Percentiles rank a stretch among this genome's conserved stretches.
phyloP scores from a whole-genome alignment of 345 rosid genomes.

The Rhodomyrtus tomentosa region DNA sequence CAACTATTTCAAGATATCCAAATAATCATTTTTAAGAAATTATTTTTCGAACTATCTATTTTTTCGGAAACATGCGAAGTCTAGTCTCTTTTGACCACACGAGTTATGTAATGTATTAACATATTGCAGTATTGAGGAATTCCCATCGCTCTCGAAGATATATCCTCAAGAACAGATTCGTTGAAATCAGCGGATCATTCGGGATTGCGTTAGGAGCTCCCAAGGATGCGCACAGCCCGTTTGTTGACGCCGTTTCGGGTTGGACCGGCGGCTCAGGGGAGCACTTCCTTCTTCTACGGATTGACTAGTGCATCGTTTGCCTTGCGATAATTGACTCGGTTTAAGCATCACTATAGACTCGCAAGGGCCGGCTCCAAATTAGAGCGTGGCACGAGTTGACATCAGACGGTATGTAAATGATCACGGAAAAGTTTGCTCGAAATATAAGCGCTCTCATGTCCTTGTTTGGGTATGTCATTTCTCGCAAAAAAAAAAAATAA shows the following conservation, averaged over 20 bases:
- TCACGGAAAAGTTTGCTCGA: background rate
- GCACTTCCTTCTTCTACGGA: background rate
- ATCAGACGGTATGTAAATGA: background rate
- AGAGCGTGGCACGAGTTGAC: background rate
- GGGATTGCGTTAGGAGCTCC: background rate
- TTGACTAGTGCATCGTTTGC: background rate
- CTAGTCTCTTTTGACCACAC: background rate
- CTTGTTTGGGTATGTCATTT: too few species aligned
- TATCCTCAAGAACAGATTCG: background rate
- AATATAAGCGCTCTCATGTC: background rate
- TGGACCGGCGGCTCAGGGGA: background rate
- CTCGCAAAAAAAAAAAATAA: too few species aligned
- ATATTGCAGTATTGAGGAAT: background rate
- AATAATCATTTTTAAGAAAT: background rate
- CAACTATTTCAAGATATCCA: accelerated
- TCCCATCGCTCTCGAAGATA: background rate
- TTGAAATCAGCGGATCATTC: background rate
- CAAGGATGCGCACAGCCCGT: background rate
- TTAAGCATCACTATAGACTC: background rate
- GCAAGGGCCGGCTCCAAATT: background rate
- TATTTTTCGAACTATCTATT: accelerated
- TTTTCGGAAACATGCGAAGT: background rate
- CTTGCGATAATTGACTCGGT: background rate
- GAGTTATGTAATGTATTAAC: background rate
- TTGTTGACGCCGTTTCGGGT: background rate